These are phyloP conservation scores for Neckera pumila DNA, from an alignment of 225 moss, liverwort and hornwort genomes.

Conservation along the genomic window DNA sequence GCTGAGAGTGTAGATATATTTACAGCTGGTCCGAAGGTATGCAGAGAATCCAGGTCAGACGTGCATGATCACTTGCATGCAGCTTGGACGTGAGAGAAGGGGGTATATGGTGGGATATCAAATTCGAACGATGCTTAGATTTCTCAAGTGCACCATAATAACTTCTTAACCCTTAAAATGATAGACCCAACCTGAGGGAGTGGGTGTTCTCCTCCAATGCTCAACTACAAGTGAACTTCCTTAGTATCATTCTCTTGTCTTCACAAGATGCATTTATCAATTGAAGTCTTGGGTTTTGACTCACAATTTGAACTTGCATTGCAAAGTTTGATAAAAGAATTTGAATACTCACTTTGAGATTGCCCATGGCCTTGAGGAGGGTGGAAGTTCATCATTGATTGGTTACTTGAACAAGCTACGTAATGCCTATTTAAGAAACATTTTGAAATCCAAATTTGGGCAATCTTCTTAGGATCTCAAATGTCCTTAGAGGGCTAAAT, in stretches of 20 bases:
- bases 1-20: neutral
- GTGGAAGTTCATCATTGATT: neutral
- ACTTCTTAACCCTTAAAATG: neutral
- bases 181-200: neutral
- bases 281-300: neutral
- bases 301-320: neutral
- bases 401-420: neutral
- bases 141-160: neutral
- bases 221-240: neutral
- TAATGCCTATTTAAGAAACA: neutral
- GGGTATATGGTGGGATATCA: neutral
- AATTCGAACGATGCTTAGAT: neutral
- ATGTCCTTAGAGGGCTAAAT: neutral
- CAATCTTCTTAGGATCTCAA: fast-evolving
- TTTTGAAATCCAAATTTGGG: neutral
- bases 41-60: neutral
- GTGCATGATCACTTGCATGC: neutral
- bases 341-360: neutral
- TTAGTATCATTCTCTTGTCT: neutral
- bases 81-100: neutral
- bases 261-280: neutral
- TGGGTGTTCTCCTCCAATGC: neutral
- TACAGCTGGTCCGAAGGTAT: neutral
- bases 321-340: too few species aligned
- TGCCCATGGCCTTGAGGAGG: neutral